Conservation (phyloP, 2,329 filamentous ascomycete genomes). For the Cytospora leucostoma region DNA sequence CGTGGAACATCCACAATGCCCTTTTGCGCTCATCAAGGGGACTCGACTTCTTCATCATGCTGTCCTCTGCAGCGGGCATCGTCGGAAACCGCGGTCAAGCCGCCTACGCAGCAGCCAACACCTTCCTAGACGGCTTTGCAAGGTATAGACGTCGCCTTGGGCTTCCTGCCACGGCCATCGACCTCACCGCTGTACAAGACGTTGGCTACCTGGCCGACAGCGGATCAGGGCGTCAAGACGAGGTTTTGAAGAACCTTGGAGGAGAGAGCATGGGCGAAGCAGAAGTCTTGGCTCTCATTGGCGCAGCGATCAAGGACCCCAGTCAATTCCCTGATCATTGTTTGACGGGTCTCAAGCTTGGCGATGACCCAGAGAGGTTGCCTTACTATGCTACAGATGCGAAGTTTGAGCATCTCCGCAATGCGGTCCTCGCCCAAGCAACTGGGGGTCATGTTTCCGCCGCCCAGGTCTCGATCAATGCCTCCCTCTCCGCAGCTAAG, state of each 20-base stretch:
- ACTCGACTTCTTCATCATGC: constrained; percentile 56
- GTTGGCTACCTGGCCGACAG: constrained; percentile 54
- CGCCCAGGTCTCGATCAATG: constrained; percentile 45
- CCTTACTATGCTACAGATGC: constrained; percentile 58
- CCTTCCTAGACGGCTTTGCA: constrained; percentile 44
- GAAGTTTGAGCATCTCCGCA: constrained; percentile 54
- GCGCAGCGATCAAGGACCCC: constrained; percentile 31
- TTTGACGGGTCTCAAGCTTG: constrained; percentile 17
- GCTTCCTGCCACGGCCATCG: constrained; percentile 45
- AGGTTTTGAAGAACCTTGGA: constrained; percentile 46
- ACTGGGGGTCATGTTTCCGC: constrained; percentile 26
- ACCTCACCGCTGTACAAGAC: constrained; percentile 54
- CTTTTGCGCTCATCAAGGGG: constrained; percentile 36
- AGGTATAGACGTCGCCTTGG: constrained; percentile 39
- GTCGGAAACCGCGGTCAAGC: constrained; percentile 55
- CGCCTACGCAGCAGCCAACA: constrained; percentile 51
- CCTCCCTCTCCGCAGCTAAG: constrained; percentile 45
- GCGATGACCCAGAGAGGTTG: constrained; percentile 30
- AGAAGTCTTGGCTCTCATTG: constrained; percentile 34
- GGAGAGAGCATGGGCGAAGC: constrained; percentile 40
- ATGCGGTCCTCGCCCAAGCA: constrained; percentile 38
- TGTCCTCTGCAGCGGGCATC: constrained; percentile 55
- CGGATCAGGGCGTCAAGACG: constrained; percentile 40
- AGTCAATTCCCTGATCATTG: constrained; percentile 30
- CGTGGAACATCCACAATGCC: constrained; percentile 55